These are phyloP conservation scores for Mrakia hoshinonis DNA, from an alignment of 768 basidiomycete species.

Conservation along the genomic window DNA sequence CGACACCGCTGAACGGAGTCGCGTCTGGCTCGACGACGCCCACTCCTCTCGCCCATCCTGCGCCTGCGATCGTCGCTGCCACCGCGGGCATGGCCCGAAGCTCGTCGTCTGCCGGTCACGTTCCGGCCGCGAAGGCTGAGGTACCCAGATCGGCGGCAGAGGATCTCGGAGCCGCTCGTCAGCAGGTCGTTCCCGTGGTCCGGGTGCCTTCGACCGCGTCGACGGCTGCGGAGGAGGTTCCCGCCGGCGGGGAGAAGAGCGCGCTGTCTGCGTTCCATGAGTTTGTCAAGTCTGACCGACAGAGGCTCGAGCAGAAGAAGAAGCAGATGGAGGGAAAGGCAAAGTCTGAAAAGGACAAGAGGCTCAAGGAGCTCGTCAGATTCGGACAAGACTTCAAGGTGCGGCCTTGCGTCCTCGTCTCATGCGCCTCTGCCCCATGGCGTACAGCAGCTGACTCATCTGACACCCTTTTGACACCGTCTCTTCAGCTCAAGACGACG, in stretches of 20 bases:
- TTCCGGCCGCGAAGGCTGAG: slow-evolving; percentile 6
- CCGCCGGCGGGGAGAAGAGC: slow-evolving; percentile 26
- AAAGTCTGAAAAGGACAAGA: slow-evolving; percentile 90
- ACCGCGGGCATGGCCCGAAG: slow-evolving; percentile 22
- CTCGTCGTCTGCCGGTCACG: slow-evolving; percentile 6
- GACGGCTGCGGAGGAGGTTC: slow-evolving; percentile 9
- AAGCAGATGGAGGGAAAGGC: slow-evolving; percentile 56
- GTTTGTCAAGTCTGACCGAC: slow-evolving; percentile 85
- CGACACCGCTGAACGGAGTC: not conserved
- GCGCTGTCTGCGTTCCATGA: slow-evolving; percentile 64
- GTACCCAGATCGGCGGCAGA: slow-evolving; percentile 40
- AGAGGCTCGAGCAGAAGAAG: slow-evolving; percentile 80
- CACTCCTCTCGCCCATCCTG: slow-evolving; percentile 11
- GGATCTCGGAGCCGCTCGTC: not conserved
- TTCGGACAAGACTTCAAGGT: slow-evolving; percentile 95
- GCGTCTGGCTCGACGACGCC: not conserved
- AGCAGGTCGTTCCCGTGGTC: not conserved
- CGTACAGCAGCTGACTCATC: no score
- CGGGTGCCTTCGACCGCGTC: slow-evolving; percentile 8
- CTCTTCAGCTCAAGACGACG: slow-evolving; percentile 76
- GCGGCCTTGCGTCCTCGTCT: slow-evolving; percentile 29
- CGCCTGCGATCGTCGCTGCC: slow-evolving; percentile 22
- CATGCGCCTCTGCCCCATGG: not conserved
- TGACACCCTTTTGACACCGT: no score
- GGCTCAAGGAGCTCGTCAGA: slow-evolving; percentile 82